Conservation (phyloP, 371 early-diverging fungal species). For the Cokeromyces recurvatus region DNA sequence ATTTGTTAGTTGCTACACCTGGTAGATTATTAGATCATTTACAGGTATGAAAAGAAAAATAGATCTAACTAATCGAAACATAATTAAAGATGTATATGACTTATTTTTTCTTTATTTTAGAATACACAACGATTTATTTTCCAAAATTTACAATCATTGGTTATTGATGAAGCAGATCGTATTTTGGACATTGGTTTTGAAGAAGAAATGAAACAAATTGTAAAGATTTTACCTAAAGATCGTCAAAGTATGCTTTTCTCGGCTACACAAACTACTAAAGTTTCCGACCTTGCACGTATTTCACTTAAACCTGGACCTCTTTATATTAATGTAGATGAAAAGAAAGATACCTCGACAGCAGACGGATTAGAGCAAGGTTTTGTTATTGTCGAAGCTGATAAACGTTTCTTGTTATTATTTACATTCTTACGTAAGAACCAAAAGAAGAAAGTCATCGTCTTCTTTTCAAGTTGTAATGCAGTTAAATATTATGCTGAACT, state of each 20-base stretch:
- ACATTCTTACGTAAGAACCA: slow-evolving; percentile 93
- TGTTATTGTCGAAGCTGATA: slow-evolving; percentile 87
- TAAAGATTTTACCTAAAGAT: slow-evolving; percentile 77
- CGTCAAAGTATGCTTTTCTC: slow-evolving; percentile 98
- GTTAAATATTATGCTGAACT: slow-evolving; percentile 95
- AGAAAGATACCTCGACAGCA: slow-evolving; percentile 88
- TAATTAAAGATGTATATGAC: too few species aligned
- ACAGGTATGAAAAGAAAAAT: slow-evolving; percentile 37
- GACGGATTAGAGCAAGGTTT: slow-evolving; percentile 96
- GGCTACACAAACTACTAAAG: slow-evolving; percentile 98
- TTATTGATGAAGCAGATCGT: slow-evolving; percentile 99
- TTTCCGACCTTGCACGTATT: slow-evolving; percentile 92
- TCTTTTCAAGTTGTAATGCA: slow-evolving; percentile 92
- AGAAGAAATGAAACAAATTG: slow-evolving; percentile 97
- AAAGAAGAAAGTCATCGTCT: slow-evolving; percentile 96
- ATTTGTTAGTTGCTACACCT: slow-evolving; percentile 96
- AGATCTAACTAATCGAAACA: too few species aligned
- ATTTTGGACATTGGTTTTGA: slow-evolving; percentile 98
- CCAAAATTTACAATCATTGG: slow-evolving; percentile 85
- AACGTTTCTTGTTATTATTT: slow-evolving; percentile 88
- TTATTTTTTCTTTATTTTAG: too few species aligned
- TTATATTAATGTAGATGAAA: slow-evolving; percentile 95
- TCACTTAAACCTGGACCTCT: slow-evolving; percentile 90
- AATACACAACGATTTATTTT: slow-evolving; percentile 91
- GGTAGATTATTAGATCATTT: slow-evolving; percentile 97